Evolutionary conservation across 1,139 yeast species (phyloP).

Genomic region (Yamadazyma siamensis): DNA sequence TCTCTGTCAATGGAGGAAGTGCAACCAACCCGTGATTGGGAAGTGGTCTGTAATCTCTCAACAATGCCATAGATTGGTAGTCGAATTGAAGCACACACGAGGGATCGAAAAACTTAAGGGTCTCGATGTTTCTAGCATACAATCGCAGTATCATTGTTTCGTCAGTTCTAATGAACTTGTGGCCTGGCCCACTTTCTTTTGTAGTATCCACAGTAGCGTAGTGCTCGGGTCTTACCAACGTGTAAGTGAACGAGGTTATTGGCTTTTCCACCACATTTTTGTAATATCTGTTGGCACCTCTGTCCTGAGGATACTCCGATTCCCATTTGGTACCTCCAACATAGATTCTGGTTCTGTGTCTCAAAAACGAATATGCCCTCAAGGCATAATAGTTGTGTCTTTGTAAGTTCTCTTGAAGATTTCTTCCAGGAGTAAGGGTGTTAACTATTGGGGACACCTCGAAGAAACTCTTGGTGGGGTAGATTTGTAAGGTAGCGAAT

Average conservation of each 20-base stretch:
- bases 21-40: slow-evolving; percentile 6
- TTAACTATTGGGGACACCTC: slow-evolving; percentile 11
- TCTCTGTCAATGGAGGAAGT: slow-evolving; percentile 6
- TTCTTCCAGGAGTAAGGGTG: slow-evolving; percentile 6
- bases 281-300: slow-evolving; percentile 17
- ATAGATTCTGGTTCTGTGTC: slow-evolving; percentile 18
- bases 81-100: slow-evolving; percentile 23
- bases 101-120: slow-evolving; percentile 23
- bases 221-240: slow-evolving; percentile 31
- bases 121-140: slow-evolving; percentile 28
- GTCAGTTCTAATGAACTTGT: slow-evolving; percentile 20
- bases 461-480: slow-evolving; percentile 14
- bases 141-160: slow-evolving; percentile 20
- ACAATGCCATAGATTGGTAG: slow-evolving; percentile 21
- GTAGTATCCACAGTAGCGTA: slow-evolving; percentile 20
- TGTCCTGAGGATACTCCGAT: slow-evolving; percentile 8
- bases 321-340: slow-evolving; percentile 19
- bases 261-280: slow-evolving; percentile 21
- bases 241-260: slow-evolving; percentile 23
- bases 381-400: slow-evolving; percentile 26
- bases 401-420: slow-evolving; percentile 17
- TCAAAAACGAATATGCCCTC: slow-evolving; percentile 25
- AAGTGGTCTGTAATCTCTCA: slow-evolving; percentile 27
- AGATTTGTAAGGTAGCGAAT: slow-evolving; percentile 18
- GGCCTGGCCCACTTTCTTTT: slow-evolving; percentile 7